Base-by-base conservation (phyloP, 208 protist genomes). In the Acanthamoeba quina region DNA sequence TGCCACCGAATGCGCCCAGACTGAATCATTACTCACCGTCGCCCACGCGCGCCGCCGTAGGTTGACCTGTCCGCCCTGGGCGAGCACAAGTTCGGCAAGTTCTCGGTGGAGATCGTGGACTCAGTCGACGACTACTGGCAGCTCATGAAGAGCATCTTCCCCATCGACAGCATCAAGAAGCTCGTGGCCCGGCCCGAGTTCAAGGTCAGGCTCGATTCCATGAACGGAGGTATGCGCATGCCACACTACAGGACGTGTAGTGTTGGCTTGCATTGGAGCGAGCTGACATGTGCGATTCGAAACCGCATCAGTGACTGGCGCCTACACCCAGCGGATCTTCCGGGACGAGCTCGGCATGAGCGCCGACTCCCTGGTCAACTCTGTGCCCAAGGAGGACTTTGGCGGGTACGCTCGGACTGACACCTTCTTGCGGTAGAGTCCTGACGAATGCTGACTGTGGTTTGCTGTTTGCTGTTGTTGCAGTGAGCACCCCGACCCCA, bases 401-500 rank as follows among this genome's bases (percentile, higher is more conserved):
- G 98, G 98, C 86, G 98, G 98, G 41, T 95, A 76, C 5, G 37
- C 47, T 1, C 24, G n/a, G 21, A 31, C 2, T 64, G 26, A n/a
- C 15, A n/a, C 15, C 26, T n/a, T 10, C 13, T 64, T 70, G n/a
- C n/a, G 2, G 62, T 11, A 9, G 26, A 47, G 13, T 5, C n/a
- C 83, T 5, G 5, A 68, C 1, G 29, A 83, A n/a, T 49, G 9
- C 7, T 89, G 34, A 54, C 19, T 93, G 17, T 19, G 34, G 47
- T 7, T 0, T 56, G 52, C 52, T 31, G 6, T 49, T 34, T 96
- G 96, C n/a, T n/a, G n/a, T n/a, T n/a, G n/a, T 94, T 85, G 82
- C 58, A 96, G 97, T 47, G 94, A 95, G 58, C 99, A 99, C 97
- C 99, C 99, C 24, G 99, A 99, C 95, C 99, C 99, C 29, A 99